These are phyloP conservation scores for Ceratobasidium sp. DNA, from an alignment of 1,284 basidiomycete species.

Conservation along the genomic window DNA sequence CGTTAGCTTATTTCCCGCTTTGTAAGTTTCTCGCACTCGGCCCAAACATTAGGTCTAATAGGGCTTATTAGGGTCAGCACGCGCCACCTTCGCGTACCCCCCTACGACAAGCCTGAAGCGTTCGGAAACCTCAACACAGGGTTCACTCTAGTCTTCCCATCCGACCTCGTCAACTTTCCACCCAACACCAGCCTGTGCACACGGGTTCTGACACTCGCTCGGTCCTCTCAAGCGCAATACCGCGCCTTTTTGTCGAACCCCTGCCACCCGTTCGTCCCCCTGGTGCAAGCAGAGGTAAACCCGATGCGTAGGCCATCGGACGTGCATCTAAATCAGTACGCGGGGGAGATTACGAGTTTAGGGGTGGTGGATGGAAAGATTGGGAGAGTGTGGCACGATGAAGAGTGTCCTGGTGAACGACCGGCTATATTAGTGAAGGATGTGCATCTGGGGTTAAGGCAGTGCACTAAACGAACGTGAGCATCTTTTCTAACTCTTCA, in stretches of 20 bases:
- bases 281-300: not conserved
- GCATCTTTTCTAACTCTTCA: not conserved
- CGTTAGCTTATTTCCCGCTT: constrained; percentile 1
- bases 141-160: constrained; percentile 9
- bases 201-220: constrained; percentile 4
- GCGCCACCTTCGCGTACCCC: constrained; percentile 23
- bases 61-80: constrained; percentile 17
- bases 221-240: constrained; percentile 16
- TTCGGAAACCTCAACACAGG: constrained; percentile 22
- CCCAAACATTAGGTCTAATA: not conserved
- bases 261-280: not conserved
- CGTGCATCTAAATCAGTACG: not conserved
- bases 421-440: constrained; percentile 13
- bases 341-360: constrained; percentile 17
- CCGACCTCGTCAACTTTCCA: not conserved
- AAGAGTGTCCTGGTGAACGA: not conserved
- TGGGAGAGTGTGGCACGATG: not conserved
- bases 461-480: constrained; percentile 28
- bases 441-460: constrained; percentile 28
- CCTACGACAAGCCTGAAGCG: constrained; percentile 8
- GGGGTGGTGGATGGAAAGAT: constrained; percentile 24
- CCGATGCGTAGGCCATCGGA: constrained; percentile 28
- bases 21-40: constrained; percentile 2
- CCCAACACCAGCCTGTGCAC: not conserved
- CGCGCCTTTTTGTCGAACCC: constrained; percentile 23